Conservation (phyloP, 2,329 filamentous ascomycete species). For the Cercospora sesami region DNA sequence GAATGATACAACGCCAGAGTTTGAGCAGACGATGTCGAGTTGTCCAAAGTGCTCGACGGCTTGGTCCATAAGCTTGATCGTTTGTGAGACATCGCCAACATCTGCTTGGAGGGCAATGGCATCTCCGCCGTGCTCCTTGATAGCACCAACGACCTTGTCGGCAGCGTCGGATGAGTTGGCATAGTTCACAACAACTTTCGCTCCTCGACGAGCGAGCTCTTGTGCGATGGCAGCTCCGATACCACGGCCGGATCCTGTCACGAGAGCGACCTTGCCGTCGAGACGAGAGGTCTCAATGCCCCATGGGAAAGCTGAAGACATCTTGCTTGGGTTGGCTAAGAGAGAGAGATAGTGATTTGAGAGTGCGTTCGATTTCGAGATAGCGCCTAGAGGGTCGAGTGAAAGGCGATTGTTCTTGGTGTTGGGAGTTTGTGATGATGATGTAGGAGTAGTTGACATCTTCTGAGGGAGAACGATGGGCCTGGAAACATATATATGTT, state of each 20-base stretch:
- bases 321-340: slow-evolving; percentile 33
- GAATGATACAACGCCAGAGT: slow-evolving; percentile 61
- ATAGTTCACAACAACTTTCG: slow-evolving; percentile 67
- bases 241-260: slow-evolving; percentile 60
- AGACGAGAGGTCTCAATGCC: slow-evolving; percentile 51
- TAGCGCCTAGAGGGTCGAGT: slow-evolving; percentile 31
- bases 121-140: slow-evolving; percentile 64
- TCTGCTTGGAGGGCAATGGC: slow-evolving; percentile 68
- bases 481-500: slow-evolving; percentile 13
- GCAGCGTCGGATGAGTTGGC: slow-evolving; percentile 65
- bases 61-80: slow-evolving; percentile 62
- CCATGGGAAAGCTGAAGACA: slow-evolving; percentile 34
- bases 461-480: slow-evolving; percentile 9
- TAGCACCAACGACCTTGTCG: slow-evolving; percentile 64
- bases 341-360: slow-evolving; percentile 27
- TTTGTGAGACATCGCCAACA: slow-evolving; percentile 64
- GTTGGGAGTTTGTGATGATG: not conserved
- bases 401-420: slow-evolving; percentile 22
- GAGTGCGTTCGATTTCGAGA: slow-evolving; percentile 29
- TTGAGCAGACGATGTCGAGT: slow-evolving; percentile 69
- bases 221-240: slow-evolving; percentile 67
- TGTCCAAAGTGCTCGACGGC: slow-evolving; percentile 64
- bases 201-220: slow-evolving; percentile 64
- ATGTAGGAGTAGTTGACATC: slow-evolving; percentile 20
- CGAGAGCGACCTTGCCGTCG: slow-evolving; percentile 56